Conservation (phyloP, 306 rosid species). For the Spatholobus suberectus region DNA sequence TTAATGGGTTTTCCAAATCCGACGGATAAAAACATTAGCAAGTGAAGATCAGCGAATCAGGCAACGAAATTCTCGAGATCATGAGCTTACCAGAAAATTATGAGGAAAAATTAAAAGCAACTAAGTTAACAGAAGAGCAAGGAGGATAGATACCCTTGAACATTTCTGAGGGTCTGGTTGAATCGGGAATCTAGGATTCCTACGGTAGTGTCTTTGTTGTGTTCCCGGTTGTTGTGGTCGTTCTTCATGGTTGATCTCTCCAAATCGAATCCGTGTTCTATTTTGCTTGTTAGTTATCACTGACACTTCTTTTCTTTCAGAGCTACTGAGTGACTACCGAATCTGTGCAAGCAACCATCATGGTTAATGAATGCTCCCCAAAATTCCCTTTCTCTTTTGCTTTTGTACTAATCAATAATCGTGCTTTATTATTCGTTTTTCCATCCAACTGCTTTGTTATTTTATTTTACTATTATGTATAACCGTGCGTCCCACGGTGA, state of each 20-base stretch:
- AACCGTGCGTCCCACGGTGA: no score
- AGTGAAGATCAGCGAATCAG: constrained; percentile 38
- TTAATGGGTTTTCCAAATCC: constrained; percentile 32
- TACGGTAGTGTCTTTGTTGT: constrained; percentile 51
- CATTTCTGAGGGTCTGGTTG: constrained; percentile 91
- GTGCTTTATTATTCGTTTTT: background rate
- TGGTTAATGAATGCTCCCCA: background rate
- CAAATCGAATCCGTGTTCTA: background rate
- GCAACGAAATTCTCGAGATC: constrained; percentile 27
- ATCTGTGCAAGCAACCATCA: background rate
- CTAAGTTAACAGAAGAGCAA: constrained; percentile 20
- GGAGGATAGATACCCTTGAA: constrained; percentile 69
- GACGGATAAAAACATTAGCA: background rate
- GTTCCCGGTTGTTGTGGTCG: constrained; percentile 40
- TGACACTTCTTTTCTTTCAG: background rate
- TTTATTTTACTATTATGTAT: no score
- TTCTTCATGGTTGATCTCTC: constrained; percentile 67
- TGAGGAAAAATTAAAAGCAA: constrained; percentile 31
- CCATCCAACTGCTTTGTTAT: background rate
- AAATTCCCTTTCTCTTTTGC: background rate
- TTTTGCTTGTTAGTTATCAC: background rate
- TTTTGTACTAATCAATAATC: background rate
- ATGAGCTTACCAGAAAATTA: constrained; percentile 5
- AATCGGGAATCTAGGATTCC: constrained; percentile 77
- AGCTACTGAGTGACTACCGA: constrained; percentile 27